Conservation (phyloP, 805 yeast genomes). For the Candida nemodendra region DNA sequence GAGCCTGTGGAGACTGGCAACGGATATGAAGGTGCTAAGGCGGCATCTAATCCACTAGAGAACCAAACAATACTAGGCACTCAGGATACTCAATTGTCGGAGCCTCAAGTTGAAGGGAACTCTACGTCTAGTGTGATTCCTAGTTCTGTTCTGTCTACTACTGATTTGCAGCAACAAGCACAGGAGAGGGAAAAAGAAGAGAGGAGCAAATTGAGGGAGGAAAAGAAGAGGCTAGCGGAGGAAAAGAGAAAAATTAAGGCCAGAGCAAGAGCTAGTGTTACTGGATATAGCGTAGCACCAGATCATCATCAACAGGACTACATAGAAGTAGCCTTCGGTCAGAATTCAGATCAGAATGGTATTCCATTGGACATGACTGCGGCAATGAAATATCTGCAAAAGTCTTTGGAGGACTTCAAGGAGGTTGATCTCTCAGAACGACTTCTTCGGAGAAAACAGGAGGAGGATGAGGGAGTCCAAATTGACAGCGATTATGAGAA, state of each 20-base stretch:
- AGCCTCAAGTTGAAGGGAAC: too few species aligned
- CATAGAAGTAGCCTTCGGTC: not conserved
- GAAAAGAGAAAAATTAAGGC: constrained; percentile 7
- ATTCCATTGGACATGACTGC: constrained; percentile 26
- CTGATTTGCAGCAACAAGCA: too few species aligned
- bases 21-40: too few species aligned
- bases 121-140: too few species aligned
- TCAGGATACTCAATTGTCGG: too few species aligned
- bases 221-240: constrained; percentile 10
- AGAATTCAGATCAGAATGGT: constrained; percentile 11
- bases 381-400: constrained; percentile 26
- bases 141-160: too few species aligned
- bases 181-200: not conserved
- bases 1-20: too few species aligned
- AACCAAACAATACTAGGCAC: too few species aligned
- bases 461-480: constrained; percentile 30
- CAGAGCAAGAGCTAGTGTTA: constrained; percentile 4
- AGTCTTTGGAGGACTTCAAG: constrained; percentile 21
- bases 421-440: constrained; percentile 23
- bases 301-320: not conserved
- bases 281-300: not conserved
- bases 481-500: constrained; percentile 24
- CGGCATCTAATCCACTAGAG: too few species aligned
- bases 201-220: constrained; percentile 7
- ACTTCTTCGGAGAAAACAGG: constrained; percentile 25